Conservation (phyloP, 176 grass and related monocot genomes). For the Oryza rufipogon region DNA sequence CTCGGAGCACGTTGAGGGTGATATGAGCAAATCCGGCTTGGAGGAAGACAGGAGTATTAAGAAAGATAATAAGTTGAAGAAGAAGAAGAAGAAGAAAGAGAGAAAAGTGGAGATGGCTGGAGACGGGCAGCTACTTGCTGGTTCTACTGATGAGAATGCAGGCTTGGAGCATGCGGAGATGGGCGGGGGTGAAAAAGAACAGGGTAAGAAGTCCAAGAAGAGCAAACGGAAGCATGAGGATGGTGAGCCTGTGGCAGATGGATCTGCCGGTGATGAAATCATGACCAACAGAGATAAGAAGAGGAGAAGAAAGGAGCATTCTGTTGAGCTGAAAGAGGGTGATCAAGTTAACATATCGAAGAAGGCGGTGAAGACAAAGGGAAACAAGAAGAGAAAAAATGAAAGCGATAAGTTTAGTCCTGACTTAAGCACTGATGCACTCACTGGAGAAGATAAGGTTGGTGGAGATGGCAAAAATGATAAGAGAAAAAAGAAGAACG, state of each 20-base stretch:
- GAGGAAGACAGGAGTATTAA: background rate
- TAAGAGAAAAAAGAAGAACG: conserved; percentile 43
- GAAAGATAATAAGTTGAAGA: background rate
- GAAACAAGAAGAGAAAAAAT: conserved; percentile 43
- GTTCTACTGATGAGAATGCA: conserved; percentile 21
- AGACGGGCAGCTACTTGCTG: conserved; percentile 13
- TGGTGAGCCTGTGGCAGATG: background rate
- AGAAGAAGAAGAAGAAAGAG: conserved; percentile 38
- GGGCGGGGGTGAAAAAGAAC: background rate
- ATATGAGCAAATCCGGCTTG: background rate
- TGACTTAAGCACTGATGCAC: conserved; percentile 1
- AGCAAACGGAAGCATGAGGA: conserved; percentile 9
- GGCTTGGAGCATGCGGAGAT: conserved; percentile 3
- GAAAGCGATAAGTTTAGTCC: conserved; percentile 9
- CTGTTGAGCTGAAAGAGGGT: conserved; percentile 10
- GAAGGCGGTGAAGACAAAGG: conserved; percentile 28
- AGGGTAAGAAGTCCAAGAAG: conserved; percentile 37
- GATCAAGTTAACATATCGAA: conserved; percentile 9
- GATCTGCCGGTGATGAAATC: background rate
- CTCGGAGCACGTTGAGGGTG: background rate
- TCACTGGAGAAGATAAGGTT: conserved; percentile 7
- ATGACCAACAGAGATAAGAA: conserved; percentile 26
- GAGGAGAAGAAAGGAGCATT: conserved; percentile 35
- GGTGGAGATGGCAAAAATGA: conserved; percentile 19
- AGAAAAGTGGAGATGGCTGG: conserved; percentile 12